Percentiles rank a stretch among this genome's conserved stretches.
Conservation (phyloP, 1,284 basidiomycete species). For the Schizophyllum commune region DNA sequence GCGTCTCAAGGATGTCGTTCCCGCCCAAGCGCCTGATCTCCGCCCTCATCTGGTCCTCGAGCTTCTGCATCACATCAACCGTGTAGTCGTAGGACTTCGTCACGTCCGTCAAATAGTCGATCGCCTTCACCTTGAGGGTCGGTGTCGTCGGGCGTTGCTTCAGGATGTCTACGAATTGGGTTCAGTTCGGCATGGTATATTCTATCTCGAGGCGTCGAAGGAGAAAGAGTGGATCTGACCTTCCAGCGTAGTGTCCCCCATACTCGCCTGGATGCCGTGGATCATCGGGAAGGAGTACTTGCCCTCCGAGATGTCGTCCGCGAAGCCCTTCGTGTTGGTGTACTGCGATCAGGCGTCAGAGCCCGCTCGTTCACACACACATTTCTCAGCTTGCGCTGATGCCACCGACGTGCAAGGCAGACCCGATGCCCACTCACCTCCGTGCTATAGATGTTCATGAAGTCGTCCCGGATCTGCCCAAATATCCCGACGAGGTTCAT, state of each 20-base stretch:
- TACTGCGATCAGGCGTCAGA: slow-evolving; percentile 35
- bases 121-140: slow-evolving; percentile 59
- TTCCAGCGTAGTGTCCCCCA: slow-evolving; percentile 59
- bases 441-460: slow-evolving; percentile 89
- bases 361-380: too few species aligned
- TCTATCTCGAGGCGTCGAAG: too few species aligned
- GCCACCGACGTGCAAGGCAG: too few species aligned
- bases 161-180: too few species aligned
- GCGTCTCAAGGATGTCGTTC: slow-evolving; percentile 48
- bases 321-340: slow-evolving; percentile 70
- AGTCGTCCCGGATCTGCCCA: slow-evolving; percentile 97
- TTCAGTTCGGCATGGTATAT: too few species aligned
- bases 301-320: slow-evolving; percentile 75
- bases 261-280: slow-evolving; percentile 49
- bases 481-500: slow-evolving; percentile 92
- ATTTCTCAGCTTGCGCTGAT: too few species aligned
- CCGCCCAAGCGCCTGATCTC: slow-evolving; percentile 46
- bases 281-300: slow-evolving; percentile 80
- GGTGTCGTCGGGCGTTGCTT: slow-evolving; percentile 65
- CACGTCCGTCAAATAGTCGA: slow-evolving; percentile 45
- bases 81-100: slow-evolving; percentile 65
- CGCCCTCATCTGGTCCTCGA: slow-evolving; percentile 37
- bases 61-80: slow-evolving; percentile 35
- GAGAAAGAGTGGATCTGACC: too few species aligned
- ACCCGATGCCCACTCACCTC: too few species aligned